Evolutionary conservation across 192 early-diverging fungal genomes (phyloP), one percentile per base, ranked within the genome.

Genomic region (Rhizophagus clarus): DNA sequence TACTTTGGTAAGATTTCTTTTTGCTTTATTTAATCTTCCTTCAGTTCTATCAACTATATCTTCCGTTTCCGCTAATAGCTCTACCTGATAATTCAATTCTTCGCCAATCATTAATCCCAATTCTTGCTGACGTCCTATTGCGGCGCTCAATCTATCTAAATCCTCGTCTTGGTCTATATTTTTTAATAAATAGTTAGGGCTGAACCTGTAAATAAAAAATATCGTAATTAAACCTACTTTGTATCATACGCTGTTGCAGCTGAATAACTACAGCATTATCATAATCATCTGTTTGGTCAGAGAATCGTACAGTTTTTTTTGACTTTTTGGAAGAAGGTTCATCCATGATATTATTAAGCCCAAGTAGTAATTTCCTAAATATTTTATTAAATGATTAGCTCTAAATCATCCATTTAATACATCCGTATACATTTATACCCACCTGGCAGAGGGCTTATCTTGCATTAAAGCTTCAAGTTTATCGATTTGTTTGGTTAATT

Each of bases 61-160:
- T 32, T 93, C 91, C 2, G 94, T 95, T 15, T 95, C 92, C 49
- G 92, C 90, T 83, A 95, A 80, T 69, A 94, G 77, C 24, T 91
- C 85, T 24, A 91, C 86, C 81, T 95, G 94, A 11, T 87, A 81
- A 22, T 93, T 89, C 51, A 95, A 78, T 82, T 95, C 94, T 71
- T 94, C 92, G 26, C 89, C 89, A 73, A 94, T 95, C 83, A 90
- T 79, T 26, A 93, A 29, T 0, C 94, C 94, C 3, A 95, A 79
- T 61, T 93, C 88, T 79, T 89, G 87, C 80, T 94, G 94, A 40
- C 94, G 89, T 31, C 84, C 83, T 32, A 95, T 84, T 10, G 90
- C 88, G 10, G 81, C 81, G 40, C 84, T 83, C 14, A 95, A 83
- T 63, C 84, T 84, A 83, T 95, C 94, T 60, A 95, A 78, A 72